Conservation (phyloP, 768 basidiomycete species). For the Boletus sp. region DNA sequence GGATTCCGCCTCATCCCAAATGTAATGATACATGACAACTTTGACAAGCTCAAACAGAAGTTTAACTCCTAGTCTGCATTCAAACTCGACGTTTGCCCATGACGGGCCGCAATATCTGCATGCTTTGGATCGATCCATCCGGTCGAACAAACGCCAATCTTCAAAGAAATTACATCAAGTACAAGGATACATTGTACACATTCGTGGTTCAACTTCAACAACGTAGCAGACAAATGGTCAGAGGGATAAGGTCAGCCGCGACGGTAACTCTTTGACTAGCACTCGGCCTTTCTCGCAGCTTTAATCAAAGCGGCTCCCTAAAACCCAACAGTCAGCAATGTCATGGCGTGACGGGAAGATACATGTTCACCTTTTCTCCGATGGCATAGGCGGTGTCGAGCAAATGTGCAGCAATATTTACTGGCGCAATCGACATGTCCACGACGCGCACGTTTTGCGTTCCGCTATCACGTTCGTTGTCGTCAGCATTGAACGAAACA, state of each 20-base stretch:
- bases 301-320: conserved; percentile 17
- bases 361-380: conserved; percentile 11
- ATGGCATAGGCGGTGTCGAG: conserved; percentile 20
- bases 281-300: neutral
- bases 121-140: neutral
- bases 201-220: too few species aligned
- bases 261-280: too few species aligned
- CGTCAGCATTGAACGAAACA: neutral
- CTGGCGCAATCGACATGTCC: conserved; percentile 17
- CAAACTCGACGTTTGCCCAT: neutral
- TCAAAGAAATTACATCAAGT: neutral
- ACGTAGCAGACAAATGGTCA: too few species aligned
- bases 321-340: neutral
- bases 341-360: neutral
- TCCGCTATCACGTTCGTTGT: conserved; percentile 1
- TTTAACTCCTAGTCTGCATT: neutral
- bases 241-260: too few species aligned
- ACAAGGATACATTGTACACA: neutral
- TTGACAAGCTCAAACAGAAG: neutral
- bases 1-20: too few species aligned
- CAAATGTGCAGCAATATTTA: conserved; percentile 13
- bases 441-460: conserved; percentile 18
- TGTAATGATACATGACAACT: neutral
- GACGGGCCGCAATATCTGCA: neutral
- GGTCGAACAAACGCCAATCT: neutral